phyloP scores from a whole-genome alignment of 345 rosid species.

The Salix brachista region DNA sequence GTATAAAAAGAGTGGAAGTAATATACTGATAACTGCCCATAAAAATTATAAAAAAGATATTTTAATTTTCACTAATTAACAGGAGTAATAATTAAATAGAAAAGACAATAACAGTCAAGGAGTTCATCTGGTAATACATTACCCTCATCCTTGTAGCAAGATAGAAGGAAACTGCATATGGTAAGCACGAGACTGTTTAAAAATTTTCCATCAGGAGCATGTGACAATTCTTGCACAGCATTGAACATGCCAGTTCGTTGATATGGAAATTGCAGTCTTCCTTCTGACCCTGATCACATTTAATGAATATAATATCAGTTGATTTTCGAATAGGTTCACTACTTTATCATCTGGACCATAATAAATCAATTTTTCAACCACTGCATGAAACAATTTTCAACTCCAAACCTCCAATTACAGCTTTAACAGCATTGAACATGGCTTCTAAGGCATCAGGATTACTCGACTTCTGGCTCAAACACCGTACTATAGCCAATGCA shows the following conservation, averaged over 20 bases:
- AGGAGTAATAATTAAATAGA: background rate
- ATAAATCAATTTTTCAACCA: background rate
- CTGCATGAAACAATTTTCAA: background rate
- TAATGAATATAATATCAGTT: constrained; percentile 14
- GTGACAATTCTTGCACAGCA: constrained; percentile 72
- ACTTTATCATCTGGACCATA: background rate
- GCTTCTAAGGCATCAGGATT: constrained; percentile 87
- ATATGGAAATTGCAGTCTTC: constrained; percentile 80
- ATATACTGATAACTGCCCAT: background rate
- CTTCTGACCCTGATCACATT: constrained; percentile 74
- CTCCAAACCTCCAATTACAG: constrained; percentile 80
- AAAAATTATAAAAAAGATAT: too few species aligned
- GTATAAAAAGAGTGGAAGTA: background rate
- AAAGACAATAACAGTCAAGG: background rate
- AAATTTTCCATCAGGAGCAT: constrained; percentile 82
- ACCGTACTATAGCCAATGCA: constrained; percentile 63
- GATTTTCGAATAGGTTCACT: background rate
- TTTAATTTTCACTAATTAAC: background rate
- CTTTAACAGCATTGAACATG: constrained; percentile 67
- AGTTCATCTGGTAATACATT: constrained; percentile 6
- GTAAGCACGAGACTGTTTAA: constrained; percentile 50
- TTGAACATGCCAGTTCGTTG: constrained; percentile 89
- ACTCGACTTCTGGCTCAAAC: constrained; percentile 78
- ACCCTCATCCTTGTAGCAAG: constrained; percentile 87
- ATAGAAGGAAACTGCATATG: constrained; percentile 59